Percentiles rank a stretch among this genome's conserved stretches.
Evolutionary conservation across 2,329 filamentous ascomycete species (phyloP).

Genomic region (Alternaria metachromatica): DNA sequence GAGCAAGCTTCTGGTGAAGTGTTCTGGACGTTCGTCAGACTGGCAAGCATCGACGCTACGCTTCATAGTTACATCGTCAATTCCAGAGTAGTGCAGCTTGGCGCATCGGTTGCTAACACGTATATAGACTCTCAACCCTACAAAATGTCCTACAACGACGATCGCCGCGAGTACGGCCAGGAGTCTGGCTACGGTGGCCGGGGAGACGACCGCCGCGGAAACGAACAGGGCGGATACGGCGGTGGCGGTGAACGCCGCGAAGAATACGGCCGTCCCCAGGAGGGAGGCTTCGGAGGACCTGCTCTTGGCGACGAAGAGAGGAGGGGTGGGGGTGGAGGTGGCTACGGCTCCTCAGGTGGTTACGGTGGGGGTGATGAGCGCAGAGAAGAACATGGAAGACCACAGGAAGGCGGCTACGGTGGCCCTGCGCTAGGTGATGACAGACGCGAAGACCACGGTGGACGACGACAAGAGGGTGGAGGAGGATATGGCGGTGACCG

Average conservation of each 20-base stretch:
- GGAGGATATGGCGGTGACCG: slow-evolving; percentile 1
- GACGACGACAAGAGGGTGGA: slow-evolving; percentile 13
- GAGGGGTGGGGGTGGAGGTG: slow-evolving; percentile 7
- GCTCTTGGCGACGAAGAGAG: slow-evolving; percentile 15
- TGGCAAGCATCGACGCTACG: not conserved
- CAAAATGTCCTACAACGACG: slow-evolving; percentile 38
- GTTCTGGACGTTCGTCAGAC: not conserved
- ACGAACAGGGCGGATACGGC: slow-evolving; percentile 20
- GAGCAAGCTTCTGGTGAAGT: not conserved
- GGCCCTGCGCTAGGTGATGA: slow-evolving; percentile 6
- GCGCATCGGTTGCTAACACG: not conserved
- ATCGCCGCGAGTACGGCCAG: slow-evolving; percentile 20
- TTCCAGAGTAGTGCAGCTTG: not conserved
- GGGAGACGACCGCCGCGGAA: slow-evolving; percentile 21
- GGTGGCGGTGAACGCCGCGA: slow-evolving; percentile 25
- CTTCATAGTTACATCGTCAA: not conserved
- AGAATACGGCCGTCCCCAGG: slow-evolving; percentile 24
- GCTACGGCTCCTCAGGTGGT: slow-evolving; percentile 10
- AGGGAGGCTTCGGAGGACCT: slow-evolving; percentile 19
- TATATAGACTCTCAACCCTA: not conserved
- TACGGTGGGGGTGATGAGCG: slow-evolving; percentile 14
- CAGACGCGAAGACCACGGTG: slow-evolving; percentile 14
- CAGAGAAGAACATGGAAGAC: slow-evolving; percentile 16
- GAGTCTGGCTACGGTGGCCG: slow-evolving; percentile 20
- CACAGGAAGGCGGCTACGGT: slow-evolving; percentile 9